Conservation (phyloP, 306 rosid species). For the Trichosanthes cucumerina region DNA sequence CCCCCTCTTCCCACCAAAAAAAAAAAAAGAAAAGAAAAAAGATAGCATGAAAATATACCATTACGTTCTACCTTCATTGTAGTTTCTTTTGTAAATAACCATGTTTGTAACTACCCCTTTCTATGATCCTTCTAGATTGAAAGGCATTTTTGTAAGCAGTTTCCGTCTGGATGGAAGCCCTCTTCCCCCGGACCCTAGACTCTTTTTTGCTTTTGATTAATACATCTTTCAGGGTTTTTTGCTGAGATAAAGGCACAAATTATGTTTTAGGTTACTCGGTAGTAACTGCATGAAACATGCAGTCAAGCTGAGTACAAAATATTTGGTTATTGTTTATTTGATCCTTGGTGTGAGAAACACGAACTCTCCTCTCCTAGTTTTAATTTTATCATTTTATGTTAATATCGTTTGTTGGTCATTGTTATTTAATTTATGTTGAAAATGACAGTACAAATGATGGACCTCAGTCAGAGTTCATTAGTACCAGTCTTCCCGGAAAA, state of each 20-base stretch:
- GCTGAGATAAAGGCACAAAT: not conserved
- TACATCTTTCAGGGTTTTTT: too few species aligned
- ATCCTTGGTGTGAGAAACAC: not conserved
- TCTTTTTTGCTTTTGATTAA: too few species aligned
- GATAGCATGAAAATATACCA: not conserved
- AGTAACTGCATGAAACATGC: not conserved
- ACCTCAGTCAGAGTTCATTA: constrained; percentile 24
- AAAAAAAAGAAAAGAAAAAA: not conserved
- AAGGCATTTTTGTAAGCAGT: too few species aligned
- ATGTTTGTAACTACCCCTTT: not conserved
- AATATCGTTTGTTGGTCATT: not conserved
- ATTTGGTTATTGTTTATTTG: not conserved
- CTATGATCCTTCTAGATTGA: too few species aligned
- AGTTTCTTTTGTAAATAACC: not conserved
- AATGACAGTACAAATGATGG: constrained; percentile 35
- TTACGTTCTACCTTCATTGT: not conserved
- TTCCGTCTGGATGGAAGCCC: too few species aligned
- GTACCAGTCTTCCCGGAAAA: constrained; percentile 29
- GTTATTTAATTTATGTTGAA: not conserved
- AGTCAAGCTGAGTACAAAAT: not conserved
- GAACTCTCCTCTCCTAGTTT: not conserved
- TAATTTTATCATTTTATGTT: not conserved
- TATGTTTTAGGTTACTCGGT: not conserved
- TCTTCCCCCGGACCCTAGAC: too few species aligned
- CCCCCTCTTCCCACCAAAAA: too few species aligned